Evolutionary conservation across 1,284 basidiomycete species (phyloP).

Genomic region (Cryptococcus sp.): DNA sequence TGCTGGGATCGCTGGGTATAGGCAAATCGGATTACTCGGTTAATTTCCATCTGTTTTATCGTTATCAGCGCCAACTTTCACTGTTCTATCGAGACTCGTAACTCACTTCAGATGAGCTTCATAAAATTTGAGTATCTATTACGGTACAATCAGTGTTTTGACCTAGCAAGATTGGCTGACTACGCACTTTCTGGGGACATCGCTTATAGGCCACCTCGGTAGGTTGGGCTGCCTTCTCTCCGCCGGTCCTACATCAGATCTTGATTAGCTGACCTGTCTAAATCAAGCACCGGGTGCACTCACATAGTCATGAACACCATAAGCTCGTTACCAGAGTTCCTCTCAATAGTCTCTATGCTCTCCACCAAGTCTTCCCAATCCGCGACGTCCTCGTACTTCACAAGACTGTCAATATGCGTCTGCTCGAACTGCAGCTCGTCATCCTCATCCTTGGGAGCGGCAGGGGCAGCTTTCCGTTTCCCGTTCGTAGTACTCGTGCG

Average conservation of each 20-base stretch:
- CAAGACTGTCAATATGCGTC: conserved; percentile 38
- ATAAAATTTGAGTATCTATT: conserved; percentile 49
- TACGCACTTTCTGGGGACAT: conserved; percentile 43
- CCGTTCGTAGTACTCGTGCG: conserved; percentile 17
- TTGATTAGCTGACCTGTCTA: not conserved
- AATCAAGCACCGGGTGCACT: conserved; percentile 17
- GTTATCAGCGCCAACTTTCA: not conserved
- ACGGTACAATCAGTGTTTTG: conserved; percentile 1
- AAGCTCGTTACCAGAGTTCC: conserved; percentile 27
- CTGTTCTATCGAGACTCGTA: no score
- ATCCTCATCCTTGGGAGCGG: conserved; percentile 54
- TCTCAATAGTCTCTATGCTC: conserved; percentile 46
- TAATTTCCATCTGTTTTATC: not conserved
- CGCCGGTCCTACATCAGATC: conserved; percentile 33
- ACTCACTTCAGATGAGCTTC: conserved; percentile 48
- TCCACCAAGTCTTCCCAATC: conserved; percentile 49
- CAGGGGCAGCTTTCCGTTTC: conserved; percentile 44
- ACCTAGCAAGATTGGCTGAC: not conserved
- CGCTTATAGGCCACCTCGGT: conserved; percentile 39
- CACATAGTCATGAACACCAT: conserved; percentile 50
- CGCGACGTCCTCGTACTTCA: conserved; percentile 40
- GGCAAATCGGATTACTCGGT: no score
- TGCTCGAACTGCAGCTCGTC: conserved; percentile 52
- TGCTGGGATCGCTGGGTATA: no score
- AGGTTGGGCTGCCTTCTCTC: conserved; percentile 33